phyloP scores from a whole-genome alignment of 148 eudicot species.

The Heliosperma pusillum region DNA sequence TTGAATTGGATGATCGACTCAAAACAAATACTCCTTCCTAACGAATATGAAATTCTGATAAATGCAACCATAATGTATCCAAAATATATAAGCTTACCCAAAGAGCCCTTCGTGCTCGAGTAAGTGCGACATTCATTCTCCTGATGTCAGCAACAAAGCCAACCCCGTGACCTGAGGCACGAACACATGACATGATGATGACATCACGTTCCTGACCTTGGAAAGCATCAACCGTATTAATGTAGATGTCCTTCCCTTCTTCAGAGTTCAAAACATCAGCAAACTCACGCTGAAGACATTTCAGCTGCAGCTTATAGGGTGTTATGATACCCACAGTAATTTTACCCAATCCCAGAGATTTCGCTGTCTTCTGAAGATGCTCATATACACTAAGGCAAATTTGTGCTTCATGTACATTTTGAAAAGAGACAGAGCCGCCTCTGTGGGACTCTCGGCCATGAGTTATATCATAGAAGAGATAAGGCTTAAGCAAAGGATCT shows the following conservation, averaged over 20 bases:
- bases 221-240: conserved; percentile 97
- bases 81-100: conserved; percentile 54
- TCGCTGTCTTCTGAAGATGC: conserved; percentile 75
- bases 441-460: conserved; percentile 94
- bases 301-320: conserved; percentile 87
- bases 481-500: conserved; percentile 73
- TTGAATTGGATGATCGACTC: too few relatives aligned
- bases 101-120: conserved; percentile 93
- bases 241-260: conserved; percentile 80
- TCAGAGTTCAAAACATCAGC: conserved; percentile 76
- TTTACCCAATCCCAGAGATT: conserved; percentile 60
- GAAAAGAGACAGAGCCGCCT: conserved; percentile 88
- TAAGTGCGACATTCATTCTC: conserved; percentile 98
- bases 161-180: conserved; percentile 87
- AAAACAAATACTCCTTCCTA: too few relatives aligned
- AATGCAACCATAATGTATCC: neutral
- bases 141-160: conserved; percentile 97
- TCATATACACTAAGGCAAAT: conserved; percentile 84
- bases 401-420: conserved; percentile 87
- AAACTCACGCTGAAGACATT: conserved; percentile 92
- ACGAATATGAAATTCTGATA: neutral
- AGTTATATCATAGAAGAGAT: conserved; percentile 72
- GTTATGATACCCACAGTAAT: conserved; percentile 88
- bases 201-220: conserved; percentile 99
- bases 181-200: conserved; percentile 97